phyloP scores from a whole-genome alignment of 2,329 filamentous ascomycete genomes.

The Colletotrichum spinosum region DNA sequence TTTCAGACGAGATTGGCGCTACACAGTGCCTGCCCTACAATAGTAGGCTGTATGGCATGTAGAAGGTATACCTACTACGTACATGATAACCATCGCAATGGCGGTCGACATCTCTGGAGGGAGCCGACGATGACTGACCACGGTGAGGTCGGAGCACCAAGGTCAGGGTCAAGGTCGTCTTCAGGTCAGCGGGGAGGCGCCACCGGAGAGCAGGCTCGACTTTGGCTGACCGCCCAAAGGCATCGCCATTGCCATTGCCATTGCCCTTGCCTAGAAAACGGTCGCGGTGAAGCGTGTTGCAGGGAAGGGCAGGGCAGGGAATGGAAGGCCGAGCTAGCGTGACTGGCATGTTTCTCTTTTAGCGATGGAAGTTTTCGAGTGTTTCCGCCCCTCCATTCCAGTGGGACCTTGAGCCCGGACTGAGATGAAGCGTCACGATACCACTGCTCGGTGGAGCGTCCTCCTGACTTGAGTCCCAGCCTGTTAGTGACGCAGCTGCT shows the following conservation, averaged over 20 bases:
- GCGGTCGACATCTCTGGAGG: no score
- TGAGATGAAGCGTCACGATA: conserved; percentile 19
- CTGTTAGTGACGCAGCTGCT: conserved; percentile 10
- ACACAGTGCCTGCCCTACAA: conserved; percentile 9
- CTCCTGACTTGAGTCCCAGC: background rate
- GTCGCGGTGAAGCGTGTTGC: conserved; percentile 2
- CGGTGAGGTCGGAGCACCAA: no score
- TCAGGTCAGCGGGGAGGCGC: no score
- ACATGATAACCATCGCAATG: no score
- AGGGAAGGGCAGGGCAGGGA: conserved; percentile 16
- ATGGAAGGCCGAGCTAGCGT: conserved; percentile 17
- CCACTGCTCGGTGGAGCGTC: conserved; percentile 3
- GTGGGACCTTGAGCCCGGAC: no score
- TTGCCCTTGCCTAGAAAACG: background rate
- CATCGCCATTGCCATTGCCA: background rate
- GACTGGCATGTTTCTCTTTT: conserved; percentile 33
- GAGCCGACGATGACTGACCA: no score
- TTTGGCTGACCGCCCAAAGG: no score
- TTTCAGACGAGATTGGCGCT: conserved; percentile 22
- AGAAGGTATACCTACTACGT: no score
- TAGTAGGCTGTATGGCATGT: no score
- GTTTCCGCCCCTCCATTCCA: conserved; percentile 33
- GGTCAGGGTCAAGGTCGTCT: no score
- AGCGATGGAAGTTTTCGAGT: conserved; percentile 36
- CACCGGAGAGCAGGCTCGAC: no score